A percentile compares a stretch with the other conserved stretches of the same genome.
phyloP scores from a whole-genome alignment of 176 grass and related monocot species.

The Phoenix roebelenii region DNA sequence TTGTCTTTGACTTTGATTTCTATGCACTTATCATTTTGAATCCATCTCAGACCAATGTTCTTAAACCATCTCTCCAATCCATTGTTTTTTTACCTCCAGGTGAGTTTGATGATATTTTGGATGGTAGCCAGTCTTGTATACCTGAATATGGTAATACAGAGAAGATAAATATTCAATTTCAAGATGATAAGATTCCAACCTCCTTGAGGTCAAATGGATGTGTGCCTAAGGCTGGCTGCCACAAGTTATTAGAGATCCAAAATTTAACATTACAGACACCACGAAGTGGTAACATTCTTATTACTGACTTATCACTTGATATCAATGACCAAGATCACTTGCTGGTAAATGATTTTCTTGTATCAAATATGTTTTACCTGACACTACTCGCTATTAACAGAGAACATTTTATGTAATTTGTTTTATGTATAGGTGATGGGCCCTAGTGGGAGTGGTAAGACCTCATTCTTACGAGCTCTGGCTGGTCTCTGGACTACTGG shows the following conservation, averaged over 20 bases:
- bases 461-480: constrained; percentile 84
- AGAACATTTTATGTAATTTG: constrained; percentile 8
- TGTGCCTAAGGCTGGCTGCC: constrained; percentile 26
- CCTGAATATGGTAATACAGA: constrained; percentile 27
- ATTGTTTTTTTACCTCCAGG: constrained; percentile 24
- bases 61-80: background rate
- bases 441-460: constrained; percentile 94
- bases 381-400: background rate
- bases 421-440: constrained; percentile 78
- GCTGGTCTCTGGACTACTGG: constrained; percentile 93
- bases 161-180: constrained; percentile 62
- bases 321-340: constrained; percentile 77
- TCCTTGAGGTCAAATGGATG: constrained; percentile 59
- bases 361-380: background rate
- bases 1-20: background rate
- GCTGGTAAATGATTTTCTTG: constrained; percentile 41
- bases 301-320: constrained; percentile 58
- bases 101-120: constrained; percentile 88
- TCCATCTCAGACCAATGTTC: too few relatives aligned
- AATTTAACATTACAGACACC: constrained; percentile 84
- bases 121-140: constrained; percentile 41
- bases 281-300: constrained; percentile 63
- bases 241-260: constrained; percentile 56
- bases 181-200: constrained; percentile 18
- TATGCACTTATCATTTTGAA: constrained; percentile 1